Conservation (phyloP, 495 filamentous ascomycete species). For the Aspergillus cavernicola region DNA sequence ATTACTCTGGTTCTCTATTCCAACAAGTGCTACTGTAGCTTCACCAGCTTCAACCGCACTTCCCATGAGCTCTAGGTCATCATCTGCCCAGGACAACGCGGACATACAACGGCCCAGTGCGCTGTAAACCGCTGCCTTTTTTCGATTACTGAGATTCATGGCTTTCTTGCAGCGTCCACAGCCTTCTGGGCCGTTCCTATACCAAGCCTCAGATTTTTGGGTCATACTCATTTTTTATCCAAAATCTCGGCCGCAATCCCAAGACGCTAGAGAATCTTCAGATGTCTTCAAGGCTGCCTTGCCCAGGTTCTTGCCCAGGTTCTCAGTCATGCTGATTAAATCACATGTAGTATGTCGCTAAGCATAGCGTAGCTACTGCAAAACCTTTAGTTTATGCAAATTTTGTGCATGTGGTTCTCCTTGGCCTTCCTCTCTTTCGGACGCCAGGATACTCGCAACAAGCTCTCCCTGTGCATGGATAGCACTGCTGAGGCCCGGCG, state of each 20-base stretch:
- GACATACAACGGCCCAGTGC: background rate
- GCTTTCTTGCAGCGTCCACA: background rate
- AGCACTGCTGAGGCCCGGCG: background rate
- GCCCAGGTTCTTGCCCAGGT: background rate
- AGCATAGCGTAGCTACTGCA: background rate
- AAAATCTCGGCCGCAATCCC: background rate
- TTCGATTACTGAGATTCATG: background rate
- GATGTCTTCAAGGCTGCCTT: background rate
- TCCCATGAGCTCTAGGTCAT: background rate
- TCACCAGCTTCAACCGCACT: background rate
- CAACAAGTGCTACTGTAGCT: background rate
- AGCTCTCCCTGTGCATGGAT: background rate
- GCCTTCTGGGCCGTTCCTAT: background rate
- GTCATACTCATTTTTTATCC: background rate
- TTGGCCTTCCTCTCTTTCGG: background rate
- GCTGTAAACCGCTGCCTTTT: background rate
- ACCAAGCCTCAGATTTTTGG: background rate
- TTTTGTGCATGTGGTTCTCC: background rate
- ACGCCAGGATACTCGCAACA: background rate
- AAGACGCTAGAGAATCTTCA: background rate
- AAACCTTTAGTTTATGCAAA: background rate
- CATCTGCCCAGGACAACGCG: background rate
- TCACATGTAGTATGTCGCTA: background rate
- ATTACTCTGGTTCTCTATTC: background rate
- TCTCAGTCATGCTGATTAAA: background rate